Conservation (phyloP, 2,329 filamentous ascomycete genomes). For the Aureobasidium sp. region DNA sequence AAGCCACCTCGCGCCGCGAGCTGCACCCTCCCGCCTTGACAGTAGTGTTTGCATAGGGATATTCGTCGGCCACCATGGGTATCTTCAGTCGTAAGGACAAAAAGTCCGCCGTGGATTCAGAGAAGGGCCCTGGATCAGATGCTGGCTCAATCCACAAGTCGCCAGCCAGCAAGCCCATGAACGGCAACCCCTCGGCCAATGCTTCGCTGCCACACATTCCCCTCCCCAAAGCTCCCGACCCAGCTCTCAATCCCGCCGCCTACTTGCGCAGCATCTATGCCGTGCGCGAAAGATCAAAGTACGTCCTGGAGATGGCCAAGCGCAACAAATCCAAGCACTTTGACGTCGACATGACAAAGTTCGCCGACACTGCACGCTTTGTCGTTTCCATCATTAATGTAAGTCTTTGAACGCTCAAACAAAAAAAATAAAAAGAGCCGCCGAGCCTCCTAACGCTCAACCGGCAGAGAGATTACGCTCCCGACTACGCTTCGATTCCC, state of each 20-base stretch:
- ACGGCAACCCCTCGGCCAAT: conserved; percentile 33
- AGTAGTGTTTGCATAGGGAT: conserved; percentile 1
- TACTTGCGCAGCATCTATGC: conserved; percentile 87
- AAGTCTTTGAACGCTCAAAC: conserved; percentile 25
- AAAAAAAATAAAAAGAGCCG: not conserved
- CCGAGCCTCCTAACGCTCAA: not conserved
- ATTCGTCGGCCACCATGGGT: conserved; percentile 41
- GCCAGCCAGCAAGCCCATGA: conserved; percentile 13
- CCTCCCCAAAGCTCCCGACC: conserved; percentile 79
- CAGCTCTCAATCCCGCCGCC: conserved; percentile 76
- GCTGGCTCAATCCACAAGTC: conserved; percentile 10
- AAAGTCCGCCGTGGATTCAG: conserved; percentile 27
- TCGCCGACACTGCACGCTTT: conserved; percentile 74
- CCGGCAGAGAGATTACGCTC: conserved; percentile 59
- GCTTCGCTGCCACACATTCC: conserved; percentile 56
- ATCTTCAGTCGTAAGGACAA: conserved; percentile 47
- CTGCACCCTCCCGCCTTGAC: conserved; percentile 1
- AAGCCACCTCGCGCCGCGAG: conserved; percentile 5
- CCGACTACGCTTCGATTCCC: conserved; percentile 66
- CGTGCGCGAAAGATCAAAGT: conserved; percentile 69
- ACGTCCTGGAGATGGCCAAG: conserved; percentile 71
- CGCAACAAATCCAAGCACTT: conserved; percentile 77
- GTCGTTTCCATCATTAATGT: conserved; percentile 95
- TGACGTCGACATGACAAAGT: conserved; percentile 78
- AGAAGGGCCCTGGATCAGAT: conserved; percentile 5